A percentile compares a stretch with the other conserved stretches of the same genome.
phyloP scores from a whole-genome alignment of 202 grass and related monocot genomes.

The Panicum virgatum region DNA sequence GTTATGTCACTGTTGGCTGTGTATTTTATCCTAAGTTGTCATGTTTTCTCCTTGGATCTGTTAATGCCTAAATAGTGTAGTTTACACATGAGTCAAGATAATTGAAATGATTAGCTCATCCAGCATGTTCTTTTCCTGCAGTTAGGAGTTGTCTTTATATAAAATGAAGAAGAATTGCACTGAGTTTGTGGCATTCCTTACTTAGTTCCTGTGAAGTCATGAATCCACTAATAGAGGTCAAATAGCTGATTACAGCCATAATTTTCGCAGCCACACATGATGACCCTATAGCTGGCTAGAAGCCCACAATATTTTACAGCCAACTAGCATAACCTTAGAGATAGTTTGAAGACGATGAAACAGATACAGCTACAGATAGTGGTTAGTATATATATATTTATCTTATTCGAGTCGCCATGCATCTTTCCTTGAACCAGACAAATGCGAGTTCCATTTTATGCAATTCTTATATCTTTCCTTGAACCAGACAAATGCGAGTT shows the following conservation, averaged over 20 bases:
- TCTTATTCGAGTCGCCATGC: not conserved
- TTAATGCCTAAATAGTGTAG: not conserved
- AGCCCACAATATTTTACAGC: constrained; percentile 4
- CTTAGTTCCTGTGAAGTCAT: constrained; percentile 10
- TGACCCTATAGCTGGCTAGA: constrained; percentile 12
- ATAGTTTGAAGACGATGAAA: constrained; percentile 23
- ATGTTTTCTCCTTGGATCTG: constrained; percentile 2
- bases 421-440: constrained; percentile 1
- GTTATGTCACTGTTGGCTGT: not conserved
- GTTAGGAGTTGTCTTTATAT: not conserved
- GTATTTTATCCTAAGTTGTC: constrained; percentile 25
- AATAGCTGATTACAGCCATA: not conserved
- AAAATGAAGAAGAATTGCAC: not conserved
- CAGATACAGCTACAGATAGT: not conserved
- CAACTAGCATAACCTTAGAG: constrained; percentile 12
- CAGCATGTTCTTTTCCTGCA: constrained; percentile 13
- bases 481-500: too few relatives aligned
- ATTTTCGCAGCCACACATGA: constrained; percentile 2
- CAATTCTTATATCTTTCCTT: too few relatives aligned
- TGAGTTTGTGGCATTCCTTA: constrained; percentile 1
- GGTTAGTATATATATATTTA: not conserved
- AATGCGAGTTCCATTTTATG: not conserved
- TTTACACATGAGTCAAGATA: not conserved
- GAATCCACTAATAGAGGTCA: constrained; percentile 20
- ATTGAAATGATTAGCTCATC: constrained; percentile 23